Base-by-base conservation (phyloP, 768 basidiomycete genomes). In the Amanita rimosa region DNA sequence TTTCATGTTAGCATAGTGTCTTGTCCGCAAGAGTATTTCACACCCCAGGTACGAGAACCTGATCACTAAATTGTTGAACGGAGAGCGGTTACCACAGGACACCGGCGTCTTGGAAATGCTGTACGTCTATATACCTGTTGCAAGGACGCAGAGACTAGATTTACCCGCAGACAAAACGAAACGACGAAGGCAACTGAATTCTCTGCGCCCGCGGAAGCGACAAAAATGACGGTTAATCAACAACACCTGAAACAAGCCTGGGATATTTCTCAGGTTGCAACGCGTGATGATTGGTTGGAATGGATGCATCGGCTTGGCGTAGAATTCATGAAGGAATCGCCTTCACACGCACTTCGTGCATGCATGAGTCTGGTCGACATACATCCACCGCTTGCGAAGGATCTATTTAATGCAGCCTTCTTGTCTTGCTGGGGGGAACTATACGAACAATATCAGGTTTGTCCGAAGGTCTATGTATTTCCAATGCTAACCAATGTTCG, bases 361-460 rank as follows among this genome's bases (percentile, higher is more conserved):
- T 97, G 95, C 59, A 91, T 92, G 79, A 89, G 81, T 57, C 68
- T 98, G 39, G 92, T 97, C 2, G 90, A 96, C 60, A 81, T 86
- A 6, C 89, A 97, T 63, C 77, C 83, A 17, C 91, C 93, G 1
- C 74, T 98, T 44, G 93, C 92, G 0, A 85, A 86, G 58, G 95
- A 98, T 59, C 68, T 99, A 9, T 98, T 97, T 74, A 98, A 98
- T 62, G 92, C 94, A 3, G 96, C 96, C 0, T 99, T 99, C 66
- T 76, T 98, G 14, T 97, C 94, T 4, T 99, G 96, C 54, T 99
- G 96, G 95, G 77, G 81, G 0, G 92, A 96, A 57, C 68, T 99
- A 6, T 98, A 93, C 58, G 94, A 97, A 46, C 85, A 90, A 60
- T 98, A 97, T 65, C 95, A 97, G 76, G 94, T 92, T 57, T 24